Base-by-base conservation (phyloP, 805 yeast species). In the Wickerhamiella brachini region DNA sequence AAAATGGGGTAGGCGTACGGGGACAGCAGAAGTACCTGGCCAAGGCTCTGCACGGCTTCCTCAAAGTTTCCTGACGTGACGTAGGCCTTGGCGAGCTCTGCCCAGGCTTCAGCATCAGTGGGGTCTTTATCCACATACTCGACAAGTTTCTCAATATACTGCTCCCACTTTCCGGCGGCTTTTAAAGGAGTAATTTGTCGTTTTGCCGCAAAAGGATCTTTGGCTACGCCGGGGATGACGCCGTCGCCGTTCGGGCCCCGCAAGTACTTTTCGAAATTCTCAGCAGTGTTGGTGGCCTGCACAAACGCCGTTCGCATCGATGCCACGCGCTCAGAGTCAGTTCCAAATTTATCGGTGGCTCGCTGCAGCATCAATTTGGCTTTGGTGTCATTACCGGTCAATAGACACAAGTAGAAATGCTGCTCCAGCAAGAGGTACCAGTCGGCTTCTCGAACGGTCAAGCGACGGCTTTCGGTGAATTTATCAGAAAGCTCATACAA, bases 41-140 rank as follows among this genome's bases (percentile, higher is more conserved):
- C 79, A 24, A 76, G 73, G 51, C 85, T 73, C 62, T 73, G 78
- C 5, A 83, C 72, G 0, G 93, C 81, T 58, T 80, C 79, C 37
- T 78, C 81, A 56, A 75, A 80, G 60, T 80, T 79, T 1, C 88
- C 88, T 8, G 73, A 54, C 13, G 68, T 63, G 22, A 65, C 65
- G 62, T 90, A 90, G n/a, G 75, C 69, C 38, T 78, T 77, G 3
- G 80, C 83, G 51, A 88, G 70, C 65, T 85, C 95, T 47, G 79
- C 72, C 95, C 95, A 87, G 1, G 83, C 69, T 55, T 83, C 80
- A 2, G 77, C 69, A 64, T 93, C 97, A 20, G 81, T 64, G 1
- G 97, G 95, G 57, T 76, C 79, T 48, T 73, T 67, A 50, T 80
- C 81, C 49, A 85, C 65, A 56, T 74, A 77, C 37, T 70, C 73